Conservation (phyloP, 805 yeast species). For the Candida taoyuanica region DNA sequence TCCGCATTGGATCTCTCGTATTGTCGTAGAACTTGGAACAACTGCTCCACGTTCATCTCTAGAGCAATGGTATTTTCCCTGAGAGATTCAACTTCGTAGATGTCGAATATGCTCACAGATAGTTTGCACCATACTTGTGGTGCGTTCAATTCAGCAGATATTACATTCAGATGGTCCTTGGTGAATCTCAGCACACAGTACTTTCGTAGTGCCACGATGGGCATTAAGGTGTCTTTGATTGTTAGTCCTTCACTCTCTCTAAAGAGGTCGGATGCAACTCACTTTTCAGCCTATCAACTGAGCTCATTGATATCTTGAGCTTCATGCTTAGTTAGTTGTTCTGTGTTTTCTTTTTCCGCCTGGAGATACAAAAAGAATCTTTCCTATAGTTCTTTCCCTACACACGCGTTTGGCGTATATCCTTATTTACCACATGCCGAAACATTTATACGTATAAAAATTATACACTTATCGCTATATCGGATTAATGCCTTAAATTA, state of each 20-base stretch:
- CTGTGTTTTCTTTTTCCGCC: no score
- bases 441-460: neutral
- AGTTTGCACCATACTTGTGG: constrained; percentile 70
- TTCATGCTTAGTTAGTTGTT: constrained; percentile 26
- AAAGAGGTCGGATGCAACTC: no score
- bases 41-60: constrained; percentile 58
- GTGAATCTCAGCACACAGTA: constrained; percentile 54
- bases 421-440: neutral
- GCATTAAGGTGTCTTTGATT: constrained; percentile 37
- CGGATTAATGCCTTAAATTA: constrained; percentile 26
- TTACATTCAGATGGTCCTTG: constrained; percentile 42
- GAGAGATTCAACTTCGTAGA: constrained; percentile 35
- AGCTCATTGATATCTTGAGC: constrained; percentile 27
- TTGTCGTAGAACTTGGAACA: constrained; percentile 52
- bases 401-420: neutral
- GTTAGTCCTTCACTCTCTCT: neutral
- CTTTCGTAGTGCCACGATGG: constrained; percentile 50
- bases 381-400: neutral
- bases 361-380: no score
- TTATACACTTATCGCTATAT: neutral
- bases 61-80: constrained; percentile 52
- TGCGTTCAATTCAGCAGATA: constrained; percentile 48
- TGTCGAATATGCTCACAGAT: constrained; percentile 33
- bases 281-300: constrained; percentile 29
- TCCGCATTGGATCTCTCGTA: constrained; percentile 50